Evolutionary conservation across 2,329 filamentous ascomycete genomes (phyloP), one percentile per base, ranked within the genome.

Genomic region (Alternaria triticimaculans): DNA sequence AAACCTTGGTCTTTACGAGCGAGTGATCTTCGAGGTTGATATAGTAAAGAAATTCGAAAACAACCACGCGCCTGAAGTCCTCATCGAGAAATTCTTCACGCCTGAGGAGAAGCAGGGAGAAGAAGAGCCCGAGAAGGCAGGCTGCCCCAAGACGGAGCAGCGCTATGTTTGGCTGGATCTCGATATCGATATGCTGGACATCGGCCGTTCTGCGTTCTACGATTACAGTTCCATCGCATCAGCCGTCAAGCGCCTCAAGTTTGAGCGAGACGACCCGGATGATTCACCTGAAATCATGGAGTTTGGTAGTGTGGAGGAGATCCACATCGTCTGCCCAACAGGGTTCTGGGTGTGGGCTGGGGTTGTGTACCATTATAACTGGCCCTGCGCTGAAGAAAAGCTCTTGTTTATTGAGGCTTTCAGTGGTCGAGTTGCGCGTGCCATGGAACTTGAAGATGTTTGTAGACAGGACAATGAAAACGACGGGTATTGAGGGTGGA

Each of bases 21-120:
- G 33, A 53, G 28, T 59, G 5, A 71, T 97, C 97, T 54, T 87
- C 90, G 37, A 41, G 0, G n/a, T 41, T 41, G 37, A 10, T 0
- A 3, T 10, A 3, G 37, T 41, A 18, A 41, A 18, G n/a, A 41
- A 18, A 41, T 41, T 41, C 5, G 9, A 41, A 18, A 41, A 41
- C n/a, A 5, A 41, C 8, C 37, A 41, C 5, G 37, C 37, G 37
- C 37, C 37, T 0, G 37, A 41, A 10, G 5, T 41, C 8, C 37
- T 41, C 8, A 41, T 18, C n/a, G 8, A 41, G 37, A 6, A 41
- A 18, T 41, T 41, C n/a, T 41, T 41, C 8, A 41, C 8, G 37
- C 37, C 37, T 3, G 30, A 33, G 8, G 33, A 18, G 2, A n/a
- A 18, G 37, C 33, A 5, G 33, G 4, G 33, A 41, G 33, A 41